Evolutionary conservation across 441 rosid genomes (phyloP), one percentile per base, ranked within the genome.

Genomic region (Arabidopsis lyrata): DNA sequence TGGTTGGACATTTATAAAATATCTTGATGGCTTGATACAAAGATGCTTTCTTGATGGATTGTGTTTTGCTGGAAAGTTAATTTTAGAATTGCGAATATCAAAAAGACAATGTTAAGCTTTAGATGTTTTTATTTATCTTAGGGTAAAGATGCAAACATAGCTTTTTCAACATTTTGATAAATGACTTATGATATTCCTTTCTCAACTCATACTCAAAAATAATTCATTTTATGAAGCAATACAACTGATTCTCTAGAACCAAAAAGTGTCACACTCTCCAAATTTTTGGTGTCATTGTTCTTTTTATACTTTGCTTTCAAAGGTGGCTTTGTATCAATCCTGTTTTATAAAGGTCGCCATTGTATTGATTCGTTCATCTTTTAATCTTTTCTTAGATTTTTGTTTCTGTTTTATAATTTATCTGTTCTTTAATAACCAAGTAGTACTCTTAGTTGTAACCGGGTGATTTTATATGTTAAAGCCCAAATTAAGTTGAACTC

Each of bases 231-330:
- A 27, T 18, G 66, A 48, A 27, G 27, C 64, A 65, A 27, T 29
- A 29, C 8, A 14, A 16, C 6, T 12, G 47, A 64, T 56, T 20
- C 12, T 9, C 12, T 9, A 42, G 9, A 72, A 54, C 76, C 29
- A 32, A 63, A 72, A 44, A 63, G 48, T 72, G 18, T 53, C 8
- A 32, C 66, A 68, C 44, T 31, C 38, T 9, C 45, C 36, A 45
- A 18, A 14, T n/a, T 56, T 57, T 66, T 31, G n/a, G 22, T 45
- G 59, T 62, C 50, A 62, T 67, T 58, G 39, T 62, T 68, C 73
- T 67, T 73, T 20, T 45, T 18, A 68, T 73, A 41, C 81, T 63
- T 78, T 78, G 64, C 81, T 73, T 73, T 22, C 57, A 27, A 41
- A 67, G 60, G 35, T 78, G 66, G 81, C 52, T 54, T 73, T 73